Conservation (phyloP, 225 moss, liverwort and hornwort genomes). For the Sphagnum contortum region DNA sequence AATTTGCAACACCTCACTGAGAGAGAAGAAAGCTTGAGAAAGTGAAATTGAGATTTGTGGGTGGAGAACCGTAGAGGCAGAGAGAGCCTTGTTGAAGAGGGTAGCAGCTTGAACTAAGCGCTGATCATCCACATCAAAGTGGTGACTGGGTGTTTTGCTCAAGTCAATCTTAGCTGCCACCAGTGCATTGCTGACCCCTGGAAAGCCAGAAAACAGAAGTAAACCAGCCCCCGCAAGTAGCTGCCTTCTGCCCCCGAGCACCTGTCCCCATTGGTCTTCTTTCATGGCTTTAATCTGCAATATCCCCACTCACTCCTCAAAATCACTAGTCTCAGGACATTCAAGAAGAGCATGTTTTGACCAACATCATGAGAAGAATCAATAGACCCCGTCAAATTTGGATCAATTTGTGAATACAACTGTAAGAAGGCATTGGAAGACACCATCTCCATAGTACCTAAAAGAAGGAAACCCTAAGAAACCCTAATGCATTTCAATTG, state of each 20-base stretch:
- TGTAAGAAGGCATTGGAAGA: too few relatives aligned
- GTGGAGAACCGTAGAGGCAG: conserved; percentile 63
- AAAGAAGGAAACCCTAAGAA: too few relatives aligned
- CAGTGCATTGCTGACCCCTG: conserved; percentile 3
- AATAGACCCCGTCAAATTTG: too few relatives aligned
- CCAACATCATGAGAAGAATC: too few relatives aligned
- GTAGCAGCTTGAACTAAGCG: conserved; percentile 73
- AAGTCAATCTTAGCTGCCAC: conserved; percentile 61
- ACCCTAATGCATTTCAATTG: too few relatives aligned
- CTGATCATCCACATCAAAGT: conserved; percentile 64
- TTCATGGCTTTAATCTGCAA: too few relatives aligned
- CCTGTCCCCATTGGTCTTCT: background rate
- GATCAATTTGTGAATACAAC: too few relatives aligned
- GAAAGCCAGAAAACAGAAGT: conserved; percentile 12
- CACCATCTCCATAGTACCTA: too few relatives aligned
- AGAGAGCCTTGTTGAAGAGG: conserved; percentile 72
- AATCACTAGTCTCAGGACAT: too few relatives aligned
- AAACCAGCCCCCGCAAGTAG: conserved; percentile 24
- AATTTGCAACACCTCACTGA: too few relatives aligned
- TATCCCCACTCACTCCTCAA: too few relatives aligned
- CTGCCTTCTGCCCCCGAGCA: conserved; percentile 13
- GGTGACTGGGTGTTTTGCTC: conserved; percentile 48
- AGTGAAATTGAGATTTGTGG: background rate
- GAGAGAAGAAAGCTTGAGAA: background rate
- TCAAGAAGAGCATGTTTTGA: too few relatives aligned